Conservation (phyloP, 75 land plant genomes). For the Picea sitchensis region DNA sequence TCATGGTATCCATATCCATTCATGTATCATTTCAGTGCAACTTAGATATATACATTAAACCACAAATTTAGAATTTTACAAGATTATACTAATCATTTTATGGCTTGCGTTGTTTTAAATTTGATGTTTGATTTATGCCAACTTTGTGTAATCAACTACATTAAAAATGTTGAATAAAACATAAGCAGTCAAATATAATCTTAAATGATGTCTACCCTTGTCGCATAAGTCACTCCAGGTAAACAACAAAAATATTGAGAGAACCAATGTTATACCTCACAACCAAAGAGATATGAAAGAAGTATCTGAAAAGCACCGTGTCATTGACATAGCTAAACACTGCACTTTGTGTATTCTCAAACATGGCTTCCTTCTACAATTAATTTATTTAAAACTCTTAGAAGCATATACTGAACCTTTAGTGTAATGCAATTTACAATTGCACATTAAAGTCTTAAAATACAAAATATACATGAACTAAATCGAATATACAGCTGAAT, state of each 20-base stretch:
- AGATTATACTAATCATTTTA: not conserved
- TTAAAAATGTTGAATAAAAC: not conserved
- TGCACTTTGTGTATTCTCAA: not conserved
- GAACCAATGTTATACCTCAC: not conserved
- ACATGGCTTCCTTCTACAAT: not conserved
- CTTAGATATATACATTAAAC: not conserved
- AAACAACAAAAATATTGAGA: not conserved
- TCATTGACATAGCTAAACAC: not conserved
- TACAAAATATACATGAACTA: constrained; percentile 4
- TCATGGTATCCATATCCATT: no score
- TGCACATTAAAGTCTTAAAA: not conserved
- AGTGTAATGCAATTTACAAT: not conserved
- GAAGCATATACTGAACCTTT: not conserved
- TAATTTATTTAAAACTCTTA: not conserved
- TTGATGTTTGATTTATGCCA: not conserved
- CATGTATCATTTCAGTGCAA: no score
- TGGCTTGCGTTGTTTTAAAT: not conserved
- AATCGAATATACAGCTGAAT: not conserved
- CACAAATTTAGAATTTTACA: not conserved
- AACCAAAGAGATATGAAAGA: not conserved
- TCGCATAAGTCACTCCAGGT: not conserved
- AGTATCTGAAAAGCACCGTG: not conserved
- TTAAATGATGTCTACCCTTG: not conserved
- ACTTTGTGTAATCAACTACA: not conserved
- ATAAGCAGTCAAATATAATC: not conserved